phyloP scores from a whole-genome alignment of 2,329 filamentous ascomycete genomes.

The Colletotrichum sojae region DNA sequence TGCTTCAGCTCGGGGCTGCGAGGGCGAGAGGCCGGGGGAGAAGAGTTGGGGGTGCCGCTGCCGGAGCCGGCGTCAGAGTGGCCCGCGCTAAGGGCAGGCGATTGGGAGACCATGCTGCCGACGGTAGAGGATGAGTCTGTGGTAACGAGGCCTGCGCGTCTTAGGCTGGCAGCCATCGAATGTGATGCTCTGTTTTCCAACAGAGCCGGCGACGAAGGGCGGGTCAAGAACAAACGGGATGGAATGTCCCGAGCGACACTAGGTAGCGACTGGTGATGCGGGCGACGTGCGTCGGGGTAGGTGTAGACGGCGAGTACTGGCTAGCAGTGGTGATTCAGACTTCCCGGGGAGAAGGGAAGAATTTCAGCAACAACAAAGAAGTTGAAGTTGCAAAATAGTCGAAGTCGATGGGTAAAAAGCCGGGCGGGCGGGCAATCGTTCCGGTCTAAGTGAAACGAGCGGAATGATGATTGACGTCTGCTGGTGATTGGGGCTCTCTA shows the following conservation, averaged over 20 bases:
- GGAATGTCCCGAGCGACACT: conserved; percentile 9
- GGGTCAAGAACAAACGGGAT: neutral
- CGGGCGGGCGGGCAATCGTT: neutral
- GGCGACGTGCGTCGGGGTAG: neutral
- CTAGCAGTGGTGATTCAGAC: neutral
- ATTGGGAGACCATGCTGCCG: conserved; percentile 37
- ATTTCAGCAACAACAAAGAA: neutral
- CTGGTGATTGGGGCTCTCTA: conserved; percentile 5
- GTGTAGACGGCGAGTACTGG: no score
- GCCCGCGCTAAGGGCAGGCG: conserved; percentile 30
- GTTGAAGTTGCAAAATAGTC: neutral
- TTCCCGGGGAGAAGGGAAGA: neutral
- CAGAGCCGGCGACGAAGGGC: conserved; percentile 15
- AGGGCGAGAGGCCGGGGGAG: conserved; percentile 40
- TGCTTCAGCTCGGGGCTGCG: conserved; percentile 40
- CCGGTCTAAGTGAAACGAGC: conserved; percentile 28
- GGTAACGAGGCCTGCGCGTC: conserved; percentile 25
- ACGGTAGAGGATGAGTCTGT: conserved; percentile 38
- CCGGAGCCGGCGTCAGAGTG: conserved; percentile 40
- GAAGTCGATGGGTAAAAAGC: neutral
- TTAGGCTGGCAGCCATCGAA: conserved; percentile 37
- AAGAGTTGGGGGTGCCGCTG: conserved; percentile 40
- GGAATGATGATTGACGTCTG: conserved; percentile 14
- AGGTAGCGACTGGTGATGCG: conserved; percentile 7
- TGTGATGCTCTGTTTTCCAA: conserved; percentile 7